Conservation (phyloP, 495 filamentous ascomycete genomes). For the Amorphotheca resinae region DNA sequence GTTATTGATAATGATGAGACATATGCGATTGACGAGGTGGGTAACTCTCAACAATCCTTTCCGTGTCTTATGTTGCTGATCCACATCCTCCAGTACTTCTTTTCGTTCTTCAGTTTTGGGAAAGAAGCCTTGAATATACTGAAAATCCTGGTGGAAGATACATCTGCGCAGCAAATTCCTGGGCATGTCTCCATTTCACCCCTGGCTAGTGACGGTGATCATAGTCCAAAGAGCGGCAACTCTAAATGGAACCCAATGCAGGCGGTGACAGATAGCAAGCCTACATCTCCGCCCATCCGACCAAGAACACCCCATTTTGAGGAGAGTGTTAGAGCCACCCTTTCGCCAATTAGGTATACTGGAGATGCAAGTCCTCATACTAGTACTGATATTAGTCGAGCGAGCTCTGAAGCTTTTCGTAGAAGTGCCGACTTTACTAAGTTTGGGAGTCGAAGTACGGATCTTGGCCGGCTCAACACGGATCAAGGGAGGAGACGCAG, state of each 20-base stretch:
- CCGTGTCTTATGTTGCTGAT: background rate
- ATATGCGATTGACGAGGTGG: constrained; percentile 87
- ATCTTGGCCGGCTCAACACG: constrained; percentile 29
- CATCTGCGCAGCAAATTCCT: constrained; percentile 35
- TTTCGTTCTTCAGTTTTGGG: constrained; percentile 84
- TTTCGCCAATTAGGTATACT: constrained; percentile 40
- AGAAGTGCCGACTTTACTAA: constrained; percentile 32
- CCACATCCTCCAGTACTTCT: constrained; percentile 61
- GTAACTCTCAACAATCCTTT: constrained; percentile 11
- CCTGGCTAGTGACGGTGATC: constrained; percentile 3
- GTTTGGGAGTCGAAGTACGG: constrained; percentile 38
- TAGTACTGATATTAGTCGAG: constrained; percentile 32
- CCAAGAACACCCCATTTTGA: constrained; percentile 32
- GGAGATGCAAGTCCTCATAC: constrained; percentile 28
- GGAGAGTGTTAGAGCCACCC: constrained; percentile 53
- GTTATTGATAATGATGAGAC: constrained; percentile 88
- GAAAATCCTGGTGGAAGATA: constrained; percentile 58
- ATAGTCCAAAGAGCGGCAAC: constrained; percentile 6
- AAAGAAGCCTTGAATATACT: constrained; percentile 75
- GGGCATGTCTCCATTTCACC: constrained; percentile 19
- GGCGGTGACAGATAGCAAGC: constrained; percentile 1
- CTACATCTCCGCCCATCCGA: constrained; percentile 9
- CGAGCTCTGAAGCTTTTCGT: constrained; percentile 34
- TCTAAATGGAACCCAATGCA: constrained; percentile 14
- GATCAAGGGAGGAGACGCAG: constrained; percentile 37